phyloP scores from a whole-genome alignment of 257 asterid species.

The Solanum stenotomum region DNA sequence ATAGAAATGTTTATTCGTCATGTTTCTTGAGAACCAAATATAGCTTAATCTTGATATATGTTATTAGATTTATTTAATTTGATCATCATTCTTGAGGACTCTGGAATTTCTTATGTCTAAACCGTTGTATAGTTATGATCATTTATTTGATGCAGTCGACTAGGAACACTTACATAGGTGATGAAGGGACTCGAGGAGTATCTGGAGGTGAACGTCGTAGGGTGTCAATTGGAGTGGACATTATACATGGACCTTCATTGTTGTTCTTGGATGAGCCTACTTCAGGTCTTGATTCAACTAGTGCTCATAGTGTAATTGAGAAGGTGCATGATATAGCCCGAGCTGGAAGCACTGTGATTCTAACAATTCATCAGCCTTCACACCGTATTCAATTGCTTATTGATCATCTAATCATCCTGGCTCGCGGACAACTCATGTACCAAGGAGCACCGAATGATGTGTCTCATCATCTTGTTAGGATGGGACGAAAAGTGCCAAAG shows the following conservation, averaged over 20 bases:
- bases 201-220: slow-evolving; percentile 90
- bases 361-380: slow-evolving; percentile 85
- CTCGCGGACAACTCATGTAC: slow-evolving; percentile 85
- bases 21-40: background rate
- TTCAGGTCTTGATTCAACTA: slow-evolving; percentile 86
- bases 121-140: background rate
- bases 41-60: background rate
- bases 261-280: slow-evolving; percentile 83
- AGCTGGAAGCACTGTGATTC: slow-evolving; percentile 71
- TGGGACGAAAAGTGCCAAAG: slow-evolving; percentile 53
- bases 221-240: slow-evolving; percentile 79
- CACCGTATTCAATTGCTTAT: slow-evolving; percentile 55
- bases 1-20: background rate
- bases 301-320: slow-evolving; percentile 75
- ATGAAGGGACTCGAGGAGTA: slow-evolving; percentile 79
- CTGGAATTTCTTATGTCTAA: background rate
- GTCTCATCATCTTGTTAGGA: slow-evolving; percentile 42
- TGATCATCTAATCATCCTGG: slow-evolving; percentile 72
- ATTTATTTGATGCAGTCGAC: slow-evolving; percentile 32
- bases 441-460: slow-evolving; percentile 79
- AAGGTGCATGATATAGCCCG: slow-evolving; percentile 72
- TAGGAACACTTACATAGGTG: slow-evolving; percentile 81
- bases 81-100: background rate
- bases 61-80: background rate
- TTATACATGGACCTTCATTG: slow-evolving; percentile 76